These are phyloP conservation scores for Paraconiothyrium brasiliense DNA, from an alignment of 2,329 filamentous ascomycete species.

Conservation along the genomic window DNA sequence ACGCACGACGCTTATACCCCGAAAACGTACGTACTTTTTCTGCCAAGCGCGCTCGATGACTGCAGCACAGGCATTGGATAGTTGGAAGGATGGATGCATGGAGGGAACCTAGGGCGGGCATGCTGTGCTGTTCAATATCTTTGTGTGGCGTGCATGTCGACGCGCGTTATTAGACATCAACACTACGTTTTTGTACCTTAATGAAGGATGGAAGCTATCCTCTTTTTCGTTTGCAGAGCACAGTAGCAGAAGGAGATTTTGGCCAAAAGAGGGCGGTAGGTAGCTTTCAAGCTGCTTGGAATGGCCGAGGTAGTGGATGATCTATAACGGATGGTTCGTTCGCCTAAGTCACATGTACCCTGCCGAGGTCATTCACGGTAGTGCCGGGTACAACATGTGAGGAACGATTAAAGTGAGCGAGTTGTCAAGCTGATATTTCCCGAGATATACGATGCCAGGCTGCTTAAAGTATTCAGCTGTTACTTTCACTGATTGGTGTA, in stretches of 20 bases:
- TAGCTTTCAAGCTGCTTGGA: background rate
- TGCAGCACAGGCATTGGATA: conserved; percentile 29
- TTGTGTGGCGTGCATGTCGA: conserved; percentile 5
- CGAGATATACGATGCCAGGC: background rate
- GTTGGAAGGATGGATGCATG: conserved; percentile 19
- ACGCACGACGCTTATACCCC: conserved; percentile 38
- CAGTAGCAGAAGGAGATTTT: background rate
- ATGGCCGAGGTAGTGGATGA: background rate
- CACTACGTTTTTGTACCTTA: conserved; percentile 17
- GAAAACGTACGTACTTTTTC: conserved; percentile 25
- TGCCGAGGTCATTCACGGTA: background rate
- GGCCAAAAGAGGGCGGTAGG: conserved; percentile 3
- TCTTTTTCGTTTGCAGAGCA: conserved; percentile 10
- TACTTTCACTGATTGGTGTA: background rate
- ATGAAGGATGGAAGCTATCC: conserved; percentile 5
- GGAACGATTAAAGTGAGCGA: background rate
- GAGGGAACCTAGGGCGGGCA: conserved; percentile 17
- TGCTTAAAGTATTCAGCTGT: background rate
- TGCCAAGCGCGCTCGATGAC: conserved; percentile 19
- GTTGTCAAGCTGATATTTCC: background rate
- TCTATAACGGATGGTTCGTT: background rate
- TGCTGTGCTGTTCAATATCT: conserved; percentile 9
- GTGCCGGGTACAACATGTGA: background rate
- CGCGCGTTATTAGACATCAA: conserved; percentile 7
- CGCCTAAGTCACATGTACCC: background rate